A percentile compares a stretch with the other conserved stretches of the same genome.
Conservation (phyloP, 2,329 filamentous ascomycete genomes). For the Hymenoscyphus linearis region DNA sequence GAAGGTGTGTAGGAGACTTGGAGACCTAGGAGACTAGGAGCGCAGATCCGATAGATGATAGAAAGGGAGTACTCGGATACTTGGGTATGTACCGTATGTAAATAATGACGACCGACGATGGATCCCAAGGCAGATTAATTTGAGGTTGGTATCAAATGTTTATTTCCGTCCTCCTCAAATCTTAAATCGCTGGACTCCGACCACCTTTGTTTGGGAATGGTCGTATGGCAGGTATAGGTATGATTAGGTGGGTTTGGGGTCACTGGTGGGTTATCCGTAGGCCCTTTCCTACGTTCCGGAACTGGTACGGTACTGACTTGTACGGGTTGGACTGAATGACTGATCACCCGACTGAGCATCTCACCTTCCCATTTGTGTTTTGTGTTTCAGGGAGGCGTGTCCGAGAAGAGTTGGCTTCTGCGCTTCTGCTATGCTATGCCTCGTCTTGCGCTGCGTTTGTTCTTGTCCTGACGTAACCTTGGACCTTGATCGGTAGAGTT, state of each 20-base stretch:
- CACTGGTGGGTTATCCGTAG: too few relatives aligned
- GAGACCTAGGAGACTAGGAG: too few relatives aligned
- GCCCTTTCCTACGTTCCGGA: too few relatives aligned
- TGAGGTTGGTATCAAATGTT: constrained; percentile 1
- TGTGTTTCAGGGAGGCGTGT: constrained; percentile 9
- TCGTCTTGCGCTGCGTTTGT: too few relatives aligned
- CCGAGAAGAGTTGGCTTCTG: neutral
- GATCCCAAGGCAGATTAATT: too few relatives aligned
- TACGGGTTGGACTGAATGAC: neutral
- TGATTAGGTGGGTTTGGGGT: too few relatives aligned
- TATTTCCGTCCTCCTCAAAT: constrained; percentile 10
- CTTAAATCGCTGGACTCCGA: constrained; percentile 10
- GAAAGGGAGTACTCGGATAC: too few relatives aligned
- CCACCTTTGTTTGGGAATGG: constrained; percentile 10
- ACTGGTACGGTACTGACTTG: neutral
- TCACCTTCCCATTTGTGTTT: constrained; percentile 14
- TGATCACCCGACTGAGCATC: constrained; percentile 10
- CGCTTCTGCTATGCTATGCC: too few relatives aligned
- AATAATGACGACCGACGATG: neutral
- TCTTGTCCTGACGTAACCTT: constrained; percentile 3
- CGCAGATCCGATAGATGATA: neutral
- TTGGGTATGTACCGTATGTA: neutral
- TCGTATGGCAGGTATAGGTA: too few relatives aligned
- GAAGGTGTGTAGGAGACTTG: neutral
- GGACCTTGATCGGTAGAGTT: neutral